These are phyloP conservation scores for Bretschneidera sinensis DNA, from an alignment of 345 rosid genomes.

Conservation along the genomic window DNA sequence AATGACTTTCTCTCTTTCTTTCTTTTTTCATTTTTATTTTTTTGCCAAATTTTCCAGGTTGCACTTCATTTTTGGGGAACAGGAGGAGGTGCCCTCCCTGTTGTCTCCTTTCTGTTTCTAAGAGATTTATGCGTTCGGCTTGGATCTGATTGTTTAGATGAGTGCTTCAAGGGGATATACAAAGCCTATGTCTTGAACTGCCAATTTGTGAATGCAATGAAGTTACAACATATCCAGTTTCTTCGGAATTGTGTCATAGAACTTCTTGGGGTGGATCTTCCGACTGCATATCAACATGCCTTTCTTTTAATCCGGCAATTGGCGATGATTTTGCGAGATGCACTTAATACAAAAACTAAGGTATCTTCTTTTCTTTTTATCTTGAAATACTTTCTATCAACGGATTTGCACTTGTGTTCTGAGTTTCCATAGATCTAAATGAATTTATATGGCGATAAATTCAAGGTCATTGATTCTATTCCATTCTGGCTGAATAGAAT, in stretches of 20 bases:
- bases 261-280: constrained; percentile 80
- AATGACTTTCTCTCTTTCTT: background rate
- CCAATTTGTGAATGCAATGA: constrained; percentile 73
- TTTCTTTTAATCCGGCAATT: constrained; percentile 85
- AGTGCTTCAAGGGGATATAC: constrained; percentile 84
- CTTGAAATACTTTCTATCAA: background rate
- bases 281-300: constrained; percentile 91
- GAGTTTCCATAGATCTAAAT: background rate
- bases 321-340: constrained; percentile 80
- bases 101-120: constrained; percentile 75
- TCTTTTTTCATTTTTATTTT: background rate
- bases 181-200: constrained; percentile 90
- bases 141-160: constrained; percentile 81
- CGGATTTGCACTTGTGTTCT: background rate
- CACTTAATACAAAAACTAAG: constrained; percentile 85
- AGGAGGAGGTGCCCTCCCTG: constrained; percentile 76
- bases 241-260: constrained; percentile 80
- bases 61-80: constrained; percentile 98
- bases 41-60: constrained; percentile 34
- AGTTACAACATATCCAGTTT: constrained; percentile 75
- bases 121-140: constrained; percentile 79
- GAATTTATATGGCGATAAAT: background rate
- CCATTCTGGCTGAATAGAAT: background rate
- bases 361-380: constrained; percentile 30
- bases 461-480: background rate